A percentile compares a stretch with the other conserved stretches of the same genome.
Evolutionary conservation across 192 early-diverging fungal species (phyloP).

Genomic region (Entophlyctis luteolus): DNA sequence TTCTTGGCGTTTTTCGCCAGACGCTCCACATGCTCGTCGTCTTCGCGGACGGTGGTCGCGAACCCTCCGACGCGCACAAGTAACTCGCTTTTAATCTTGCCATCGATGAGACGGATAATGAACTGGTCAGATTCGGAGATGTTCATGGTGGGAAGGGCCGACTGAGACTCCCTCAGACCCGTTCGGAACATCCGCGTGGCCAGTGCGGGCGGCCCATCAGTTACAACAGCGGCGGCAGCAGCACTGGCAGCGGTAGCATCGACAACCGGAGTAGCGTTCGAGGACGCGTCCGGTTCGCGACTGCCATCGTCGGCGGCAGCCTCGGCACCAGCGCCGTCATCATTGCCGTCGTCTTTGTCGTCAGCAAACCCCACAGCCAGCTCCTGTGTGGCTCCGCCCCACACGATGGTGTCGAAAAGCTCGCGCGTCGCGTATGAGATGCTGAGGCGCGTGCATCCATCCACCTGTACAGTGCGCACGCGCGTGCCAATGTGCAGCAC

Average conservation of each 20-base stretch:
- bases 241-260: not conserved
- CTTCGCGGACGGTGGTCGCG: constrained; percentile 13
- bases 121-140: constrained; percentile 17
- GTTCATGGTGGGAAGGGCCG: not conserved
- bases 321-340: not conserved
- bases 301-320: not conserved
- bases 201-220: not conserved
- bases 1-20: not conserved
- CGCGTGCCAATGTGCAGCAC: not conserved
- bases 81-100: constrained; percentile 4
- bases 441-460: not conserved
- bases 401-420: constrained; percentile 14
- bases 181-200: not conserved
- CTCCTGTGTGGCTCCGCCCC: not conserved
- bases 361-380: not conserved
- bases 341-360: not conserved
- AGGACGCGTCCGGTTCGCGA: not conserved
- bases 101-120: constrained; percentile 19
- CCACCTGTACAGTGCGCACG: constrained; percentile 10
- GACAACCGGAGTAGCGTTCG: not conserved
- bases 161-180: not conserved
- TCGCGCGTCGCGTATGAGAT: not conserved
- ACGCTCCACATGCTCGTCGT: not conserved
- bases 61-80: constrained; percentile 14
- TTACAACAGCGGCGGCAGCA: not conserved